Evolutionary conservation across 1,284 basidiomycete genomes (phyloP), one percentile per base, ranked within the genome.

Genomic region (Ustilago sp.): DNA sequence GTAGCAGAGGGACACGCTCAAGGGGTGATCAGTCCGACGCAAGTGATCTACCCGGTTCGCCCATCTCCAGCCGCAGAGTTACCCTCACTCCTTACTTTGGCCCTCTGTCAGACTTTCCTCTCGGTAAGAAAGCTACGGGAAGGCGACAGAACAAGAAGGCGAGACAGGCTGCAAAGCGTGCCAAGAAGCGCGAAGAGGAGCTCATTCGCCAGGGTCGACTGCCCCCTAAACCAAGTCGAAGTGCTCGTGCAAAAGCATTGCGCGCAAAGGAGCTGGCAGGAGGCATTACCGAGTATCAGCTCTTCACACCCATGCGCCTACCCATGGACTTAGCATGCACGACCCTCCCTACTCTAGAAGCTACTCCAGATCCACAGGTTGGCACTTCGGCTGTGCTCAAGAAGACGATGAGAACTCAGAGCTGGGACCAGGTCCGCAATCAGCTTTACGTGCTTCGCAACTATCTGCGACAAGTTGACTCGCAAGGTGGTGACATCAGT

Each of bases 211-310:
- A 71, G 36, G 75, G 75, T 43, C 60, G 75, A 31, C 35, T 77
- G 55, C 75, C 75, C 11, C 75, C 75, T 12, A 80, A 82, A 36
- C 78, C 83, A 2, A 84, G 82, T 60, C 80, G 79, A 19, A 80
- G 70, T 45, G 84, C 83, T 17, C 77, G 84, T 32, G 70, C 75
- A 12, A 85, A 84, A 60, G 84, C 84, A 13, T 68, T 79, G 36
- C 70, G 75, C 11, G 74, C 83, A 12, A 73, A 74, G 36, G 80
- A 83, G 55, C 56, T 80, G 43, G 82, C 84, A 2, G 84, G 84
- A 11, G 84, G 84, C 28, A 63, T 84, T 19, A 86, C 84, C 5
- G 78, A 84, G 58, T 86, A 82, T 36, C 82, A 80, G 28, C 69
- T 86, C 19, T 85, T 82, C 63, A 81, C 82, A 2, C 80, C 83